Evolutionary conservation across 768 basidiomycete genomes (phyloP), one percentile per base, ranked within the genome.

Genomic region (Albatrellus ellisii): DNA sequence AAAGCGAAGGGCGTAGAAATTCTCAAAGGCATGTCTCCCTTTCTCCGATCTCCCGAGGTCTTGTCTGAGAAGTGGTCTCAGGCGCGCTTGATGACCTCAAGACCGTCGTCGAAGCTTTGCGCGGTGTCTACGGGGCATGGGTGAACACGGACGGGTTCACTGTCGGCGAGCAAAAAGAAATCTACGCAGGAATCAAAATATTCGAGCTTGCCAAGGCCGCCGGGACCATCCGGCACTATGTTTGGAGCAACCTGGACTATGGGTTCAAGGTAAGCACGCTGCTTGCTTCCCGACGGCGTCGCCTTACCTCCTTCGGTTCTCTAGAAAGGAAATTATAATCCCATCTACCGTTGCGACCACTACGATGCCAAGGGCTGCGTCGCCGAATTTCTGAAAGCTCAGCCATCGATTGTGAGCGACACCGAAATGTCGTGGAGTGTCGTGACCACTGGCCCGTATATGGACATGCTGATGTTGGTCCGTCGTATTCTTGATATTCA

Each of bases 161-260:
- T 4, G 60, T 66, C n/a, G 64, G 64, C 14, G 61, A 64, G 48
- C 54, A 63, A 45, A 56, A 56, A 36, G 65, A 66, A 49, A 59
- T 63, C 2, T 54, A 64, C 55, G 45, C 54, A n/a, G 64, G 63
- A 0, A 57, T 67, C 34, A 57, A 61, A 39, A 62, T 67, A 7
- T 67, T 63, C 41, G 65, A 68, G 41, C 51, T 53, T 9, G 62
- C 65, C 2, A 57, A 63, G 38, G 56, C 57, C 24, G 56, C 50
- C 4, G 49, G 51, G 15, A 50, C 46, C 12, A 12, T 62, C 43
- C 51, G 59, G 20, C 66, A 68, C 45, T 62, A 61, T 32, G 52
- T 68, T 20, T 68, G 58, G 58, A 63, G 63, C 45, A 62, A 56
- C 45, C 50, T 67, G 7, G 60, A 64, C 39, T 67, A 67, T 44